Base-by-base conservation (phyloP, 208 protist genomes). In the Trypanosoma melophagium region DNA sequence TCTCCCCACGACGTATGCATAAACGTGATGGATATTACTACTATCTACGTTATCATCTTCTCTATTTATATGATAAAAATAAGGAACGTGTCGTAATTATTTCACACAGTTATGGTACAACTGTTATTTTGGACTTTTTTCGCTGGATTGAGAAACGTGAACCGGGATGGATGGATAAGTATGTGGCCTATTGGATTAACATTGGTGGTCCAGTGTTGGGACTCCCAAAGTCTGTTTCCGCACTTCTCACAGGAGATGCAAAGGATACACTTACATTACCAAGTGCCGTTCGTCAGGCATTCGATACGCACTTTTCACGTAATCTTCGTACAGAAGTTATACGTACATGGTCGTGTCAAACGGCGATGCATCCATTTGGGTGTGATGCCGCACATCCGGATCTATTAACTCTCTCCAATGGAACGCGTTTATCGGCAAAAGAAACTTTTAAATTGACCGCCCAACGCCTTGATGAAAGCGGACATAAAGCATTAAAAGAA, bases 41-140 rank as follows among this genome's bases (percentile, higher is more conserved):
- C 49, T 64, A 85, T 57, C 67, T 96, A 13, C 79, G 82, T 49
- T 84, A 82, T 72, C 75, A 68, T 44, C 57, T 96, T 28, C 74
- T 86, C 60, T 85, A 92, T 51, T 64, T 92, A 28, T 90, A 79
- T 42, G 73, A 87, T 50, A 92, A 90, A 70, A 94, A 96, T 69
- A 65, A 76, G 3, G 68, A 79, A 12, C 76, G 76, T 22, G 81
- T 83, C 14, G 89, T 96, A 8, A 59, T 98, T 24, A 80, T 97
- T 52, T 86, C 86, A 14, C 94, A 98, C 79, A 95, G 87, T 78
- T 96, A 96, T 77, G 94, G 92, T 55, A 73, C 79, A 41, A 82
- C 68, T 51, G 86, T 97, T 14, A 63, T 92, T 7, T 58, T 94
- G 1, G 86, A 86, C 54, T 97, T 97, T 68, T 84, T 97, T 42